These are phyloP conservation scores for Sclerotinia trifoliorum DNA, from an alignment of 2,329 filamentous ascomycete species.

Conservation along the genomic window DNA sequence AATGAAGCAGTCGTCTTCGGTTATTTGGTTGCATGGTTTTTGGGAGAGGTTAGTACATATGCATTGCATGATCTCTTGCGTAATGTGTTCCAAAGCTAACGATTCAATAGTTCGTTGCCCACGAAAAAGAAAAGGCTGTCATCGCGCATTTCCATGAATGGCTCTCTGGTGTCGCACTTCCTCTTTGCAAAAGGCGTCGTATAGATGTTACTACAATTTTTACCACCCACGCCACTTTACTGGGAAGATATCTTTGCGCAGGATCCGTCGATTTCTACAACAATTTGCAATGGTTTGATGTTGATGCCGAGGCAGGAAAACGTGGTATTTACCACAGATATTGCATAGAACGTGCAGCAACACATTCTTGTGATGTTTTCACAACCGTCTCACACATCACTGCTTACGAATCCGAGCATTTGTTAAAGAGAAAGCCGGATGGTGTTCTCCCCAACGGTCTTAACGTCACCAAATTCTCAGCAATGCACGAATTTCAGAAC, in stretches of 20 bases:
- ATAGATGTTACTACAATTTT: slow-evolving; percentile 98
- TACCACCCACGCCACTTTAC: slow-evolving; percentile 92
- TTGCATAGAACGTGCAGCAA: slow-evolving; percentile 92
- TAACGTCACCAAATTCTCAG: slow-evolving; percentile 98
- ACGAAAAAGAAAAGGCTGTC: slow-evolving; percentile 87
- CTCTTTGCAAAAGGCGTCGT: slow-evolving; percentile 85
- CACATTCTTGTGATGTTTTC: slow-evolving; percentile 93
- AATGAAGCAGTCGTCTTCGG: slow-evolving; percentile 98
- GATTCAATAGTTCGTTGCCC: slow-evolving; percentile 73
- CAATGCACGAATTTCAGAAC: slow-evolving; percentile 98
- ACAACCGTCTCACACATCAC: slow-evolving; percentile 99
- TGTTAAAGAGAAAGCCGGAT: slow-evolving; percentile 96
- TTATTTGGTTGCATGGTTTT: slow-evolving; percentile 95
- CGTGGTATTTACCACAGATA: slow-evolving; percentile 98
- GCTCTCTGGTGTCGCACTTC: slow-evolving; percentile 90
- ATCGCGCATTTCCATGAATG: slow-evolving; percentile 99
- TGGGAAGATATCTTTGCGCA: slow-evolving; percentile 94
- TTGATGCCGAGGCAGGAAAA: slow-evolving; percentile 94
- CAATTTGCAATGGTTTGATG: slow-evolving; percentile 94
- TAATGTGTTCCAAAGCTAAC: slow-evolving; percentile 22
- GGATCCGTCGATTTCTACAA: slow-evolving; percentile 99
- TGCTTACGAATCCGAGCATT: slow-evolving; percentile 94
- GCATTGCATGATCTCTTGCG: background rate
- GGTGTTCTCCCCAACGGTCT: slow-evolving; percentile 94
- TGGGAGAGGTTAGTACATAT: slow-evolving; percentile 74